Conservation (phyloP, 306 rosid genomes). For the Herpetospermum pedunculosum region DNA sequence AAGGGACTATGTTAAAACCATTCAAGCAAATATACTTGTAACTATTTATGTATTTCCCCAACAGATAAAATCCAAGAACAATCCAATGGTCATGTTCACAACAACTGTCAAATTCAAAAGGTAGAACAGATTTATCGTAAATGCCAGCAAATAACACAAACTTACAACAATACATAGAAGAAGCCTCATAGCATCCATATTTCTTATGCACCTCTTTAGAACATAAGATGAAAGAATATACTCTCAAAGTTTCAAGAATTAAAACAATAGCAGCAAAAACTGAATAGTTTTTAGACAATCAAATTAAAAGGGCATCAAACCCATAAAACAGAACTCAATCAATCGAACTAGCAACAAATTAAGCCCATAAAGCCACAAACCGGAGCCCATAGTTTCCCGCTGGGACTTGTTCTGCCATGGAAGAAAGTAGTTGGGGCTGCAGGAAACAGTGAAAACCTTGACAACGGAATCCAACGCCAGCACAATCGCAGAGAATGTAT, state of each 20-base stretch:
- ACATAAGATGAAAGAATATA: not conserved
- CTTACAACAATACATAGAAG: not conserved
- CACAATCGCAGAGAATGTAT: constrained; percentile 33
- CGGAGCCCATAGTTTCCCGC: constrained; percentile 83
- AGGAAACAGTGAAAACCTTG: constrained; percentile 71
- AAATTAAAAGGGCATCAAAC: not conserved
- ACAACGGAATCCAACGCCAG: constrained; percentile 81
- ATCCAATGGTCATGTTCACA: not conserved
- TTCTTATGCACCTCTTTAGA: too few relatives aligned
- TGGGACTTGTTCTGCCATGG: constrained; percentile 98
- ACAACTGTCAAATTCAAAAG: not conserved
- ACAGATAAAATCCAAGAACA: not conserved
- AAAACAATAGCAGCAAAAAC: not conserved
- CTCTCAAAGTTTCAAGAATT: not conserved
- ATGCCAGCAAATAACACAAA: not conserved
- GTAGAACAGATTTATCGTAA: not conserved
- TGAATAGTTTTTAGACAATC: not conserved
- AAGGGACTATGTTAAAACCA: too few relatives aligned
- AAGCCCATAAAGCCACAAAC: constrained; percentile 19
- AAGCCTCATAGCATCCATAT: too few relatives aligned
- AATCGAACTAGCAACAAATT: not conserved
- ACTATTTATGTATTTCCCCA: not conserved
- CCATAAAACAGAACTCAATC: not conserved
- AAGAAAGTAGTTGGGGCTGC: constrained; percentile 69
- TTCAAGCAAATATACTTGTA: too few relatives aligned